These are phyloP conservation scores for Wickerhamomyces ciferrii DNA, from an alignment of 805 yeast species.

Conservation along the genomic window DNA sequence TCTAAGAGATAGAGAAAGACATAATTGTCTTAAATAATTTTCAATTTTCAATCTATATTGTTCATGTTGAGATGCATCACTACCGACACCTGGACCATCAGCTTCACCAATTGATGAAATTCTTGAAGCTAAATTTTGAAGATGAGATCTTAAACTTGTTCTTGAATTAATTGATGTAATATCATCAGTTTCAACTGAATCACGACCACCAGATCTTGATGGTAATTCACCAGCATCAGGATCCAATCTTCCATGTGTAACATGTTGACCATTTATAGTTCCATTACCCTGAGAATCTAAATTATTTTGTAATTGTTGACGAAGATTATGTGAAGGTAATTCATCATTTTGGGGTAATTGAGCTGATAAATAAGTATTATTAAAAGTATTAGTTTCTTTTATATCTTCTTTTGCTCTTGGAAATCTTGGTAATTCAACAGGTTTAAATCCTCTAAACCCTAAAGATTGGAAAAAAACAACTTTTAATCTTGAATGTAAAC, in stretches of 20 bases:
- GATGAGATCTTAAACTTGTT: constrained; percentile 8
- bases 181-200: neutral
- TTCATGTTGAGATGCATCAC: constrained; percentile 1
- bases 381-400: constrained; percentile 11
- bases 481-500: constrained; percentile 64
- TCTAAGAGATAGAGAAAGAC: constrained; percentile 53
- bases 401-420: constrained; percentile 19
- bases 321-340: neutral
- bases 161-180: constrained; percentile 1
- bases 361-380: constrained; percentile 19
- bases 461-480: constrained; percentile 38
- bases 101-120: constrained; percentile 2
- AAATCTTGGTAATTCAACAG: constrained; percentile 30
- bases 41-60: constrained; percentile 43
- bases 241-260: neutral
- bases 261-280: neutral
- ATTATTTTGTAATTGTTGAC: neutral
- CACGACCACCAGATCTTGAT: no score
- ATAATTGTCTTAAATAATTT: constrained; percentile 59
- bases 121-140: constrained; percentile 13
- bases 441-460: constrained; percentile 20
- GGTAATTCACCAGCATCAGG: neutral
- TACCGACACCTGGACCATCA: neutral
- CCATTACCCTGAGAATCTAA: neutral
- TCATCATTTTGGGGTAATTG: neutral